Conservation (phyloP, 306 rosid genomes). For the Psophocarpus tetragonolobus region DNA sequence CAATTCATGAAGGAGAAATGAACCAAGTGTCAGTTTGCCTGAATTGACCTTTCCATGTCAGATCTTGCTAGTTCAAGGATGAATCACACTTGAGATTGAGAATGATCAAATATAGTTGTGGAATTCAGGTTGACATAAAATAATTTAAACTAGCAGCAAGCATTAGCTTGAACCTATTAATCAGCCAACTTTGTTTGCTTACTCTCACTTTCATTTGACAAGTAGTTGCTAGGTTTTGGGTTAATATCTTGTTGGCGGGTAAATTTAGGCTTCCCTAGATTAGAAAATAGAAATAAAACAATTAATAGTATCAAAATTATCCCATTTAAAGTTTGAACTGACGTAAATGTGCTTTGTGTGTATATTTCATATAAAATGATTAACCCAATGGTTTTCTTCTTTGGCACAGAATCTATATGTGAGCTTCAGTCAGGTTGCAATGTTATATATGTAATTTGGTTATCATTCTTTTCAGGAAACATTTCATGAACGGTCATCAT, state of each 20-base stretch:
- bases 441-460: not conserved
- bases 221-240: no score
- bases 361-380: not conserved
- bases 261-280: no score
- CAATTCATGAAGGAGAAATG: not conserved
- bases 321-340: no score
- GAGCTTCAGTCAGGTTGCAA: not conserved
- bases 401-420: not conserved
- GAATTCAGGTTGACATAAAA: not conserved
- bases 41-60: not conserved
- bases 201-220: not conserved
- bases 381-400: not conserved
- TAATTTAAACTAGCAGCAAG: not conserved
- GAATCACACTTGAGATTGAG: not conserved
- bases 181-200: not conserved
- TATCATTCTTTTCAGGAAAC: slow-evolving; percentile 40
- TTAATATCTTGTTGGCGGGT: no score
- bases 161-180: not conserved
- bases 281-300: no score
- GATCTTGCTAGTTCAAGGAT: slow-evolving; percentile 8
- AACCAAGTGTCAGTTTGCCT: not conserved
- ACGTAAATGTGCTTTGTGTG: not conserved
- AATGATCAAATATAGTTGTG: not conserved
- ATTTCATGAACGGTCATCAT: slow-evolving; percentile 27
- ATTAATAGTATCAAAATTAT: no score